Base-by-base conservation (phyloP, 306 rosid genomes). In the Prinsepia uniflora region DNA sequence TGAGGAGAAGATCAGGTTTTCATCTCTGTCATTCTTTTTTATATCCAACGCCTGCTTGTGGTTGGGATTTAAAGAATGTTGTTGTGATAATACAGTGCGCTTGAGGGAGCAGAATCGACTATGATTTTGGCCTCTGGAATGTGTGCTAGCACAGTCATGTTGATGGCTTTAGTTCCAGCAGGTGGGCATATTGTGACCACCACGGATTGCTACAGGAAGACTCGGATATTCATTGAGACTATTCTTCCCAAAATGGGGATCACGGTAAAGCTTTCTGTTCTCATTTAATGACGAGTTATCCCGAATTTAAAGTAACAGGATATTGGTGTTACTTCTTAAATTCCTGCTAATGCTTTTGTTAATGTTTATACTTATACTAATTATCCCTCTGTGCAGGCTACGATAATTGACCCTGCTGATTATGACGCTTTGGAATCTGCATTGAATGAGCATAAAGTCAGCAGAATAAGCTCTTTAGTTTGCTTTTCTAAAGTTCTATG, bases 111-210 rank as follows among this genome's bases (percentile, higher is more conserved):
- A 20, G 98, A 93, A 68, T 88, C 98, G 42, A 93, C 98, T 71
- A 63, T 90, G 89, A 74, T 93, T 46, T 61, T 89, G 88, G 92
- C 98, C 64, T 93, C 98, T 55, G 98, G 98, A 60, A 93, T 93
- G 98, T 85, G 89, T 81, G 96, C 96, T 57, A 87, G 97, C 89
- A 84, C 89, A 0, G 82, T 84, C 74, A 9, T 93, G 88, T 62
- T 93, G 56, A 72, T 93, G 97, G 97, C 98, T 50, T 75, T 93
- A 82, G 84, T 93, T 81, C 96, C 97, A 18, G 97, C 98, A 30
- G 98, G 98, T 65, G 98, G 98, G 71, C 96, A 93, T 86, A 73
- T 93, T 6, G 94, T 93, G 78, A 93, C 98, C 20, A 93, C 98
- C 46, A 90, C 98, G 3, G 97, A 93, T 80, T 93, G 97, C 80